Base-by-base conservation (phyloP, 306 rosid species). In the Astragalus glycyphyllos region DNA sequence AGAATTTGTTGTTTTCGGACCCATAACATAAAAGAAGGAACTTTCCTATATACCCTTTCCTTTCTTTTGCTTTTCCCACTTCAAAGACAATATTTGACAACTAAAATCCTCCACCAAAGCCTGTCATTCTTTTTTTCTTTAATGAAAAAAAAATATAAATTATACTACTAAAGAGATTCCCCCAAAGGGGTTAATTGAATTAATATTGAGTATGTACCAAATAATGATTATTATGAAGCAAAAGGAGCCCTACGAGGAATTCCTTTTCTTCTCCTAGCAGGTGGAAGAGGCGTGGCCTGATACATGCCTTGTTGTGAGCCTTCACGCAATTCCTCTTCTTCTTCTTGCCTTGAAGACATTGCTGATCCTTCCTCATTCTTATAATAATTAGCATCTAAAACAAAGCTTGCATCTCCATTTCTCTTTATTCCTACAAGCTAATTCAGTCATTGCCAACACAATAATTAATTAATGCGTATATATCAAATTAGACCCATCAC, bases 201-300 rank as follows among this genome's bases (percentile, higher is more conserved):
- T 26, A 26, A 79, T 62, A 42, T 50, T 58, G 49, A 42, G 63
- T 76, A 68, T 50, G 23, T 35, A 34, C 6, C 6, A 20, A 20
- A 20, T 20, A 26, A 26, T 26, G 31, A 26, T 26, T 23, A 58
- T 80, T 83, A 93, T 68, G 90, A 76, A 55, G 85, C 88, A 80
- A 93, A 87, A 60, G 98, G 98, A 58, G 98, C 98, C 70, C 98
- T 85, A 45, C 80, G 97, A 75, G 98, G 98, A 74, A 90, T 88
- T 66, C 98, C 98, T 87, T 93, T 93, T 72, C 98, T 93, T 87
- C 98, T 90, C 46, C 98, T 88, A 80, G 90, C 47, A 77, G 88
- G 96, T 63, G 91, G 87, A 62, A 88, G 77, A 73, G 88, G 92
- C 76, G 90, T 91, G 84, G 86, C 55, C 32, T 87, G 90, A 48